phyloP scores from a whole-genome alignment of 768 basidiomycete genomes.

The Krasilnikovozyma curviuscula region DNA sequence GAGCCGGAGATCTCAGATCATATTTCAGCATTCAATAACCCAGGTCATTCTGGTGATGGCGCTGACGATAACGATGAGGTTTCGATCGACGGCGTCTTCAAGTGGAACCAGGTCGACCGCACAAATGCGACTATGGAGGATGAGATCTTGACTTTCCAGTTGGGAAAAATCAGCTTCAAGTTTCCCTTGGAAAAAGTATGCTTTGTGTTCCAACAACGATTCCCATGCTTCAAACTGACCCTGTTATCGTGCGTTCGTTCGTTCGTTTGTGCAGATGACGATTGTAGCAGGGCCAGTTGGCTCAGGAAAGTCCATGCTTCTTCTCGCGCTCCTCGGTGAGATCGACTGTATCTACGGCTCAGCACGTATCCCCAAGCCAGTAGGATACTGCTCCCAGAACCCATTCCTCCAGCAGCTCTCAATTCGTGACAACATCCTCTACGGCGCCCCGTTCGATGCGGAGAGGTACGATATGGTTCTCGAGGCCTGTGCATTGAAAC shows the following conservation, averaged over 20 bases:
- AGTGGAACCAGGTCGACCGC: background rate
- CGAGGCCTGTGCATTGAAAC: conserved; percentile 5
- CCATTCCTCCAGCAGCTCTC: conserved; percentile 2
- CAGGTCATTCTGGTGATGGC: too few relatives aligned
- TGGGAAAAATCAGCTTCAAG: conserved; percentile 38
- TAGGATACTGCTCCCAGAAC: conserved; percentile 5
- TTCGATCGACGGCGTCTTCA: background rate
- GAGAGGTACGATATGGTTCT: conserved; percentile 1
- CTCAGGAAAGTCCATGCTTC: conserved; percentile 39
- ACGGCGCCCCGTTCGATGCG: background rate
- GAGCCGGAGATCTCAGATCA: too few relatives aligned
- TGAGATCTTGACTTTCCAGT: conserved; percentile 28
- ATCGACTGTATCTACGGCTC: conserved; percentile 5
- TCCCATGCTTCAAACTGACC: background rate
- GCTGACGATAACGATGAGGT: too few relatives aligned
- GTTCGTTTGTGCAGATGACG: conserved; percentile 15
- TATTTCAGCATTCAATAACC: too few relatives aligned
- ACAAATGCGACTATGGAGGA: background rate
- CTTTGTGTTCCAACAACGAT: too few relatives aligned
- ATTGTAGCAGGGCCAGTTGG: conserved; percentile 48
- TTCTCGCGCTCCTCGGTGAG: conserved; percentile 51
- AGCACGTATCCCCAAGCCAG: conserved; percentile 5
- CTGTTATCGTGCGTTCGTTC: background rate
- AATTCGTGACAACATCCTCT: conserved; percentile 9
- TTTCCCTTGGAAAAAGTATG: conserved; percentile 42